phyloP scores from a whole-genome alignment of 2,329 filamentous ascomycete species.

The Epichloe hybrida region DNA sequence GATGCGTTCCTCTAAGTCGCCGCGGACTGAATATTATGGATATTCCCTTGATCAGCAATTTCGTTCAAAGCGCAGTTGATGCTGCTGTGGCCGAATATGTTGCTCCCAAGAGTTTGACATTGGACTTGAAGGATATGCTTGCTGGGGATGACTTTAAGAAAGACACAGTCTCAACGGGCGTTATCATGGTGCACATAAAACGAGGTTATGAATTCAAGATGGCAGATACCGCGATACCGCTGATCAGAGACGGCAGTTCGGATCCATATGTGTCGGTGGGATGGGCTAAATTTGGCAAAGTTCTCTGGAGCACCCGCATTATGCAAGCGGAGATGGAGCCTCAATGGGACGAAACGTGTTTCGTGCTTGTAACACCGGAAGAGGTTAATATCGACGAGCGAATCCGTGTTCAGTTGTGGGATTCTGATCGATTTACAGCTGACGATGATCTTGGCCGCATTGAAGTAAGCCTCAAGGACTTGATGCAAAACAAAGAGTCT shows the following conservation, averaged over 20 bases:
- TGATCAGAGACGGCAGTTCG: conserved; percentile 45
- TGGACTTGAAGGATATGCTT: conserved; percentile 66
- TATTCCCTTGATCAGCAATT: conserved; percentile 59
- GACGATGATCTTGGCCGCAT: conserved; percentile 65
- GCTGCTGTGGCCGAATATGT: conserved; percentile 64
- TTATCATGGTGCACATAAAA: conserved; percentile 53
- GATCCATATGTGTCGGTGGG: conserved; percentile 61
- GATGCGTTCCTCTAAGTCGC: conserved; percentile 56
- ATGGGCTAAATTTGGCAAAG: conserved; percentile 64
- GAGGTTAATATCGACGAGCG: conserved; percentile 61
- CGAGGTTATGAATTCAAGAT: conserved; percentile 57
- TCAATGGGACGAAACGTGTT: conserved; percentile 56
- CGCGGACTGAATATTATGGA: conserved; percentile 62
- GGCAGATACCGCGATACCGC: conserved; percentile 49
- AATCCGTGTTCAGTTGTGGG: conserved; percentile 59
- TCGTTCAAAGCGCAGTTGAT: conserved; percentile 61
- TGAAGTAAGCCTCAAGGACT: conserved; percentile 50
- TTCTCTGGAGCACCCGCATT: conserved; percentile 48
- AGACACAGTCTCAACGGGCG: conserved; percentile 50
- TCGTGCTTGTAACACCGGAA: conserved; percentile 54
- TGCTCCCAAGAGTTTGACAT: conserved; percentile 59
- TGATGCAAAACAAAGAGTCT: conserved; percentile 47
- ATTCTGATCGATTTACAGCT: conserved; percentile 57
- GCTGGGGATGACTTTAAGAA: conserved; percentile 70
- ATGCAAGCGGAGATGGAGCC: conserved; percentile 53